Evolutionary conservation across 2,329 filamentous ascomycete species (phyloP).

Genomic region (Paramyrothecium roridum): DNA sequence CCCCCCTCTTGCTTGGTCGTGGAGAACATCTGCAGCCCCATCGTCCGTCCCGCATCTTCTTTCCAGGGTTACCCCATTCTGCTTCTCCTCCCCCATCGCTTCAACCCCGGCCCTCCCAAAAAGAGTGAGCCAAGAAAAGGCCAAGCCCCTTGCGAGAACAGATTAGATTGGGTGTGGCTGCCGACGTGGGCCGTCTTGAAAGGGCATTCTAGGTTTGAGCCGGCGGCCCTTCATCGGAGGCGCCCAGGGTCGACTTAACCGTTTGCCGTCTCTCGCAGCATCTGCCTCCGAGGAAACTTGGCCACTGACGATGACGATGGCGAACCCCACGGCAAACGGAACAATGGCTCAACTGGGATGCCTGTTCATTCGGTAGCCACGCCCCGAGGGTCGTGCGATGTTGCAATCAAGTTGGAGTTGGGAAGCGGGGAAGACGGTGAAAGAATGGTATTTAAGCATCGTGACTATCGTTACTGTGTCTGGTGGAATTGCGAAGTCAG

Average conservation of each 20-base stretch:
- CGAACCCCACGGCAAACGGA: constrained; percentile 1
- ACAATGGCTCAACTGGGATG: background rate
- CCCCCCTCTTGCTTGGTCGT: no score
- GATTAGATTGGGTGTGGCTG: background rate
- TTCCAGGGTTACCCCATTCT: background rate
- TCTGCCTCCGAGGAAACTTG: constrained; percentile 1
- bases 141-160: background rate
- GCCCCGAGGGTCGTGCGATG: background rate
- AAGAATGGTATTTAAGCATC: background rate
- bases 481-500: background rate
- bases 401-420: background rate
- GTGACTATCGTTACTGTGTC: background rate
- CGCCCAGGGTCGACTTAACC: background rate
- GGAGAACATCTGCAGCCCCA: no score
- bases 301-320: background rate
- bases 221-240: no score
- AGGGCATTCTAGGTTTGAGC: background rate
- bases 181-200: background rate
- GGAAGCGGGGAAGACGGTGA: background rate
- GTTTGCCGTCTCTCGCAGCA: background rate
- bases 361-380: background rate
- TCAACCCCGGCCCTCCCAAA: background rate
- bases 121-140: background rate
- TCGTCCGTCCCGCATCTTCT: background rate
- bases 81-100: background rate